Percentiles rank a stretch among this genome's conserved stretches.
Evolutionary conservation across 352 stramenopile species (phyloP).

Genomic region (Globisporangium apiculatum): DNA sequence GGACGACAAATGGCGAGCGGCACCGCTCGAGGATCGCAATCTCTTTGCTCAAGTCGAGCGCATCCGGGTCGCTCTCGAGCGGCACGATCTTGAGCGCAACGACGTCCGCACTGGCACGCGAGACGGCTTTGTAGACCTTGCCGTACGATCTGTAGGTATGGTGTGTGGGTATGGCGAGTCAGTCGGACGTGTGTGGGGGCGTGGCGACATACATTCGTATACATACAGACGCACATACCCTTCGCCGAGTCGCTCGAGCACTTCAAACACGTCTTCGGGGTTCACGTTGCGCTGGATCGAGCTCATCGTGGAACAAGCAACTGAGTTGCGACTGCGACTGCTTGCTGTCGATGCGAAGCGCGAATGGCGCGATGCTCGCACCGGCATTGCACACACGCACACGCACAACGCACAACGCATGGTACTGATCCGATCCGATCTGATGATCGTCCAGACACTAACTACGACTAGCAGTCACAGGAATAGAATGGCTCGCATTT

Average conservation of each 20-base stretch:
- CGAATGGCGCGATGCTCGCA: not conserved
- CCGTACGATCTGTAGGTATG: constrained; percentile 48
- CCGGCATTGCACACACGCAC: too few species aligned
- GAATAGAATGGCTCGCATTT: too few species aligned
- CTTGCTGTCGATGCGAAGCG: not conserved
- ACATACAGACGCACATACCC: constrained; percentile 20
- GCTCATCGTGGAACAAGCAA: constrained; percentile 21
- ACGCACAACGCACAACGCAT: too few species aligned
- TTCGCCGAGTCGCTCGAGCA: constrained; percentile 74
- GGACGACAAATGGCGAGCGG: constrained; percentile 74
- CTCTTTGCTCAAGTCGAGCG: constrained; percentile 70
- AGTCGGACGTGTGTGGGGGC: too few species aligned
- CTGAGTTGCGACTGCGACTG: not conserved
- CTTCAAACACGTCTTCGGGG: constrained; percentile 66
- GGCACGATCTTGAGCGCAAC: constrained; percentile 85
- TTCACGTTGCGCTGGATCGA: constrained; percentile 61
- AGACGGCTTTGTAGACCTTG: constrained; percentile 78
- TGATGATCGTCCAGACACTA: too few species aligned
- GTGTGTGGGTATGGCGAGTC: too few species aligned
- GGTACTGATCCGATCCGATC: too few species aligned
- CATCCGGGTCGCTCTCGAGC: constrained; percentile 56
- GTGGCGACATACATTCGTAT: too few species aligned
- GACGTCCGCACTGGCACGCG: constrained; percentile 46
- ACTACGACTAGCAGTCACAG: too few species aligned
- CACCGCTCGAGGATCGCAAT: constrained; percentile 83